phyloP scores from a whole-genome alignment of 1,139 yeast species.

The Spathaspora sp. region DNA sequence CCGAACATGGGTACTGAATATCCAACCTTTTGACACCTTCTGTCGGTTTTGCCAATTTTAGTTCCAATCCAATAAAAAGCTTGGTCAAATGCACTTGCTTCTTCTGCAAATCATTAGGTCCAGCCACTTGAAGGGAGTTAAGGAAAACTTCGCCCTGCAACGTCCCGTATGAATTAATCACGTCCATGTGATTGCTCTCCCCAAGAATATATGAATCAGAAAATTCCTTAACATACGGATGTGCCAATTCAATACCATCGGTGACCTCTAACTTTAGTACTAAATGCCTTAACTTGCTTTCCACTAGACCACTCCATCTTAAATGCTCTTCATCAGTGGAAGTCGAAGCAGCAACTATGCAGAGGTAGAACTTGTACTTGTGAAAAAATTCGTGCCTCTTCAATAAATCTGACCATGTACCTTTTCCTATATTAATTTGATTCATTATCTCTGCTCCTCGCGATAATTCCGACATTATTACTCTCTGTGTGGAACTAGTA shows the following conservation, averaged over 20 bases:
- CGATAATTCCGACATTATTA: constrained; percentile 70
- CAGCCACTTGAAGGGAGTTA: constrained; percentile 6
- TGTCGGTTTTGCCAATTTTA: constrained; percentile 50
- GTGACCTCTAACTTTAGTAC: constrained; percentile 79
- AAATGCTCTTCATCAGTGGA: constrained; percentile 76
- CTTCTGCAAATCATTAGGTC: constrained; percentile 16
- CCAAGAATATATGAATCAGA: constrained; percentile 51
- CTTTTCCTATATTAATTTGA: constrained; percentile 63
- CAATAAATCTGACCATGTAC: constrained; percentile 74
- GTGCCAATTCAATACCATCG: constrained; percentile 78
- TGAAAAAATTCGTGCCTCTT: constrained; percentile 78
- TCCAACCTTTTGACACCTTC: constrained; percentile 67
- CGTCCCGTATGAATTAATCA: constrained; percentile 58
- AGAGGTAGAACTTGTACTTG: constrained; percentile 80
- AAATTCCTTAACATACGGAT: constrained; percentile 84
- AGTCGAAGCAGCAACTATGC: constrained; percentile 75
- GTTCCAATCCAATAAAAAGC: constrained; percentile 68
- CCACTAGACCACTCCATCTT: constrained; percentile 91
- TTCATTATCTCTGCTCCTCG: constrained; percentile 73
- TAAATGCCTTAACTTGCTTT: constrained; percentile 76
- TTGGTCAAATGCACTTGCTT: constrained; percentile 62
- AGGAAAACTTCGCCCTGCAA: constrained; percentile 35
- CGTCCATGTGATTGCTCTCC: constrained; percentile 50
- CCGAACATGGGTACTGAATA: constrained; percentile 88
- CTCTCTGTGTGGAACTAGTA: constrained; percentile 78